Base-by-base conservation (phyloP, 177 flowering plant species). In the Vitis hybrid region DNA sequence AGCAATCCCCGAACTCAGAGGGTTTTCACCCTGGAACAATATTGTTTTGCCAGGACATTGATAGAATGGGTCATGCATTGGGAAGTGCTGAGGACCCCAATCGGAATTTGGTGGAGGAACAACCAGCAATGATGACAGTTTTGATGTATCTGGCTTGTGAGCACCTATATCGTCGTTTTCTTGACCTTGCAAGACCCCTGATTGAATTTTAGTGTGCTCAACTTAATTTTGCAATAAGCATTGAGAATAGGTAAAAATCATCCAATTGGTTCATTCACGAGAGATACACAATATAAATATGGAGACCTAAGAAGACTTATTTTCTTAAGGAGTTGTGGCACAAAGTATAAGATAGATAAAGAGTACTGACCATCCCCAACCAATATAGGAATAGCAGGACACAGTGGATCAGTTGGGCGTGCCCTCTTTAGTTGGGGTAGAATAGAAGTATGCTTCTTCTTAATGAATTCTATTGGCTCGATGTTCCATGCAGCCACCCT, bases 101-200 rank as follows among this genome's bases (percentile, higher is more conserved):
- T 69, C 62, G n/a, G 66, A n/a, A 58, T 7, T 74, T 50, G 54
- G 69, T 17, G 79, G 58, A 52, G 71, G 73, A 61, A 34, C 40
- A 61, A 34, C 40, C 55, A 59, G 60, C 5, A 67, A 32, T 18
- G 8, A 4, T 8, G 60, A 57, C 11, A 40, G 45, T 63, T 56
- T 65, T 17, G 23, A 55, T 15, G 50, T 60, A 74, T 52, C 74
- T 9, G 54, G 63, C 14, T 18, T 60, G 21, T 64, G 59, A 45
- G 65, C 23, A 66, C 61, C 54, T 17, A 4, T 34, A 12, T 34
- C 52, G 49, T 56, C 54, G 18, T 21, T 15, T 73, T 71, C 85
- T 81, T 83, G 88, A 85, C 86, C 83, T 82, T 83, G 86, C 58
- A 79, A 83, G 81, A 79, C 87, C 83, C 63, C 70, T 34, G 60